Base-by-base conservation (phyloP, 208 protist genomes). In the Crithidia mellificae region DNA sequence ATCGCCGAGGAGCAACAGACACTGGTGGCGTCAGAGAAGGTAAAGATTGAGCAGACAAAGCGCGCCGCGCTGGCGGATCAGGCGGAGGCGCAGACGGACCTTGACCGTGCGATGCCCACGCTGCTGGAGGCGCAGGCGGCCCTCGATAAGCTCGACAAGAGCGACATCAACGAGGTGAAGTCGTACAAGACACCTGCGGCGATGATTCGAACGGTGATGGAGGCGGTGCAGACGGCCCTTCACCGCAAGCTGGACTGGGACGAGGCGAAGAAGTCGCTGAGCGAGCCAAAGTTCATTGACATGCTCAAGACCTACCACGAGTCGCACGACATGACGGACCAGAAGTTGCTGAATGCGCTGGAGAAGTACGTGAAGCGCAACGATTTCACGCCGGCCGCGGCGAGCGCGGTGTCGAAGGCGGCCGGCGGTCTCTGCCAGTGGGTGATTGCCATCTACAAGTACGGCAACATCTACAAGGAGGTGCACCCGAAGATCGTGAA, bases 381-480 rank as follows among this genome's bases (percentile, higher is more conserved):
- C 39, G 94, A 98, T 52, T 99, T 99, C 74, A 95, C 93, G 12
- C 95, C 92, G 6, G 84, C 87, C 2, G 83, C 87, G 22, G 92
- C 94, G 51, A 85, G 80, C 47, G 85, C 88, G n/a, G 97, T 98
- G 61, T 99, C 98, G 3, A 91, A 88, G 56, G 98, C 98, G 15
- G 96, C 93, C 17, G 90, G 88, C 73, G 96, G 95, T 34, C 77
- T 99, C 9, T 99, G 97, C 79, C 85, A 98, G 86, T 99, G 98
- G 98, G 97, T 99, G 20, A 91, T 97, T 63, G 98, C 98, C 25
- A 99, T 99, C 80, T 90, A 99, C 74, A 93, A 97, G 68, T 99
- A 98, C 77, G 97, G 92, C 39, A 89, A 96, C 63, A 94, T 99
- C 57, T 97, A 91, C 80, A 97, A 98, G 70, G 94, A 98, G 66